A percentile compares a stretch with the other conserved stretches of the same genome.
Conservation (phyloP, 2,329 filamentous ascomycete species). For the Aspergillus vadensis region DNA sequence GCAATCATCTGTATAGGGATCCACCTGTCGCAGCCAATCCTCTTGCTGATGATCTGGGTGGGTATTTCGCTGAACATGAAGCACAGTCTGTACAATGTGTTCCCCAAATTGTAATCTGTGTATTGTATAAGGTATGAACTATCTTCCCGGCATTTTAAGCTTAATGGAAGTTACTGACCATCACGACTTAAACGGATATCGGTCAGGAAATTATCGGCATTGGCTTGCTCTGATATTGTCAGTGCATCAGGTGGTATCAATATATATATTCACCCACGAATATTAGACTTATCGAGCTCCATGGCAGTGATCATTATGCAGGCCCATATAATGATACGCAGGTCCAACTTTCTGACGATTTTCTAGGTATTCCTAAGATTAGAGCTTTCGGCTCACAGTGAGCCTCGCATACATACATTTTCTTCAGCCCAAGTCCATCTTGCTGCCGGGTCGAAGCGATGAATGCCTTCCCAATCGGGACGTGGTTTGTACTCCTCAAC, state of each 20-base stretch:
- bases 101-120: constrained; percentile 45
- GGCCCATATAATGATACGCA: constrained; percentile 27
- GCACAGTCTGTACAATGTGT: constrained; percentile 57
- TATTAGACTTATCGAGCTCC: constrained; percentile 61
- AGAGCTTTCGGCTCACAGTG: background rate
- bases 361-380: constrained; percentile 48
- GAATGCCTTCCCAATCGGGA: constrained; percentile 34
- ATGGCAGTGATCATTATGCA: constrained; percentile 63
- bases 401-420: constrained; percentile 8
- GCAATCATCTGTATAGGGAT: constrained; percentile 56
- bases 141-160: background rate
- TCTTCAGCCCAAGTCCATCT: constrained; percentile 27
- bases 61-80: constrained; percentile 59
- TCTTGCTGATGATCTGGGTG: constrained; percentile 59
- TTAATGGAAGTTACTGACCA: constrained; percentile 12
- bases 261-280: constrained; percentile 38
- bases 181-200: constrained; percentile 32
- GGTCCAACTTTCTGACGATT: constrained; percentile 22
- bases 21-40: constrained; percentile 57
- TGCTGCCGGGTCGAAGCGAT: constrained; percentile 24
- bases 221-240: constrained; percentile 45
- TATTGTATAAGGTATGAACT: background rate
- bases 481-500: constrained; percentile 37
- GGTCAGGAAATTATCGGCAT: constrained; percentile 59
- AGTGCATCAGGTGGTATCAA: constrained; percentile 48